Evolutionary conservation across 257 asterid species (phyloP), one percentile per base, ranked within the genome.

Genomic region (Nicotiana paniculata): DNA sequence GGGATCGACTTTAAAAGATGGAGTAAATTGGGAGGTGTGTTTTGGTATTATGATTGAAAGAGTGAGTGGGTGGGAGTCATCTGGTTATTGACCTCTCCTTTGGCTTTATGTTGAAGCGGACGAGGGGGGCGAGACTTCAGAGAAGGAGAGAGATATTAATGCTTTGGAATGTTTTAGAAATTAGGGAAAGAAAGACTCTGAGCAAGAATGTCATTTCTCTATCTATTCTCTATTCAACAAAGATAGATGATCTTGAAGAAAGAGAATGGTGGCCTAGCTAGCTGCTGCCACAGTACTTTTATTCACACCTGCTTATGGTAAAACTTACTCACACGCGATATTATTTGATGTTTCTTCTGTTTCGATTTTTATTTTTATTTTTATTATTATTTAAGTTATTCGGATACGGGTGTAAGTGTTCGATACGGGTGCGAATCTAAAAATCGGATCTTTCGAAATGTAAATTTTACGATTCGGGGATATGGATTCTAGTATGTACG

Each of bases 101-200:
- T 46, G 81, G 87, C 5, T n/a, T 74, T 15, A 15, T 74, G 59
- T 48, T 81, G 88, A 83, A 87, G 97, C 91, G 94, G 93, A 88
- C 90, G 84, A 90, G 88, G 93, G 91, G 95, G 91, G 91, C 88
- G 89, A 88, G 51, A 72, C 48, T 43, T 0, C 11, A 12, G 17
- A 51, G 55, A 51, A 5, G 9, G 16, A 11, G 28, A 74, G 43
- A 74, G 85, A 86, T 84, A 90, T 86, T 83, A 84, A 87, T 82
- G 85, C 82, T 65, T 77, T 72, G 83, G 91, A 88, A 89, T 90
- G 86, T 89, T 86, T 43, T 89, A 70, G 82, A 90, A 86, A 86
- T 86, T 83, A 46, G 83, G 81, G 81, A 59, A 16, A 32, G 39
- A 18, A 13, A 33, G 5, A 6, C n/a, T 17, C 54, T 11, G 16